These are phyloP conservation scores for Hamamelis virginiana DNA, from an alignment of 164 flowering plant genomes.

Conservation along the genomic window DNA sequence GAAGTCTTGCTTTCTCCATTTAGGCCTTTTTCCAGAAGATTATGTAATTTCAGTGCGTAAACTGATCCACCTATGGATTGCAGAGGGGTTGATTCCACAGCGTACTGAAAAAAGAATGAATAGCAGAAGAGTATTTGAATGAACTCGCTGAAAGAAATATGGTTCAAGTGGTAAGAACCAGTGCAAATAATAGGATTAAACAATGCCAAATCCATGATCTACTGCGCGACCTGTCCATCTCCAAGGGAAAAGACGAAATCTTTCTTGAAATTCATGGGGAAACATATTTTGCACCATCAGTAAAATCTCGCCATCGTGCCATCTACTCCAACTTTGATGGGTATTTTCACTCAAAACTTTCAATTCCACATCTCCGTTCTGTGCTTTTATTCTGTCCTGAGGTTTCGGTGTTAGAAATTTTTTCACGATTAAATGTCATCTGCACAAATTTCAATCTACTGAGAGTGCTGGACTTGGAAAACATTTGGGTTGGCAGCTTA, in stretches of 20 bases:
- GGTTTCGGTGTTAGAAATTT: background rate
- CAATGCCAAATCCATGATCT: conserved; percentile 17
- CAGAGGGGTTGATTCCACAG: conserved; percentile 25
- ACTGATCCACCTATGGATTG: conserved; percentile 29
- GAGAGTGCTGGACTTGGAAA: conserved; percentile 6
- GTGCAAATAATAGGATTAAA: conserved; percentile 12
- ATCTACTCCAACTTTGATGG: background rate
- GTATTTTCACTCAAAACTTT: background rate
- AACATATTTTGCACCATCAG: background rate
- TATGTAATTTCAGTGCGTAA: conserved; percentile 18
- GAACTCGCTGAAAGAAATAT: conserved; percentile 27
- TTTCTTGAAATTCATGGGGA: conserved; percentile 4
- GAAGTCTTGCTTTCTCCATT: conserved; percentile 30
- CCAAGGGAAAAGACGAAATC: background rate
- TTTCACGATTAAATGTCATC: background rate
- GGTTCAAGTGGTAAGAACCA: conserved; percentile 19
- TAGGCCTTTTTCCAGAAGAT: conserved; percentile 32
- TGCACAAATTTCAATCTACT: background rate
- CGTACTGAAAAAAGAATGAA: conserved; percentile 9
- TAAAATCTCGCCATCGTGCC: background rate
- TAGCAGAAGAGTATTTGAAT: conserved; percentile 25
- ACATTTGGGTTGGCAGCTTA: background rate
- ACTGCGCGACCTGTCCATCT: conserved; percentile 12
- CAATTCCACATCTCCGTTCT: conserved; percentile 8
- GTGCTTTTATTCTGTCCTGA: background rate